Evolutionary conservation across 805 yeast species (phyloP).

Genomic region (Wickerhamiella shivajii): DNA sequence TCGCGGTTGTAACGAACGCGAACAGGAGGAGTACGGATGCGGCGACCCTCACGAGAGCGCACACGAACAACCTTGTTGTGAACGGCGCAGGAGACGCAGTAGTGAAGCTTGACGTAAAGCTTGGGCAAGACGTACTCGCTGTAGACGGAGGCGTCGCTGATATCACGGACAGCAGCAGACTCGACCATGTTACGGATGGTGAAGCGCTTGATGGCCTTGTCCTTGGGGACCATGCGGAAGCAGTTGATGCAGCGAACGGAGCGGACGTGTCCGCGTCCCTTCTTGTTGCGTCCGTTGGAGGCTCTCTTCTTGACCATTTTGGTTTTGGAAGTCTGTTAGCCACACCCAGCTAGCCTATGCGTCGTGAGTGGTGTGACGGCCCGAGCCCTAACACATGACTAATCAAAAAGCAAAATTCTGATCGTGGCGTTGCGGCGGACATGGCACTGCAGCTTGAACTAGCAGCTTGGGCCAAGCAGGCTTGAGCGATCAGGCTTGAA

Average conservation of each 20-base stretch:
- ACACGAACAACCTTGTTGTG: constrained; percentile 99
- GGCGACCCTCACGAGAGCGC: constrained; percentile 98
- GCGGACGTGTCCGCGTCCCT: constrained; percentile 99
- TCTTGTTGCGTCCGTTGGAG: constrained; percentile 99
- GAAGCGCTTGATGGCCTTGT: constrained; percentile 99
- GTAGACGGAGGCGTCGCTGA: constrained; percentile 98
- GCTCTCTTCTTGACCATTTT: constrained; percentile 99
- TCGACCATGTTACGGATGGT: constrained; percentile 99
- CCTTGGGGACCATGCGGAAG: constrained; percentile 99
- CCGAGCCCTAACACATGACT: constrained; percentile 1
- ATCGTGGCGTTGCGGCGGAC: too few relatives aligned
- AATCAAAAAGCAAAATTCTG: too few relatives aligned
- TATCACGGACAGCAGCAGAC: constrained; percentile 98
- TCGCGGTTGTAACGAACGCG: constrained; percentile 94
- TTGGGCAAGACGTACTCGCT: constrained; percentile 98
- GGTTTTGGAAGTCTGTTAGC: constrained; percentile 6
- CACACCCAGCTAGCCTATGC: not conserved
- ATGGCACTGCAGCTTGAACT: too few relatives aligned
- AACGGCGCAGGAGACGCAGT: constrained; percentile 99
- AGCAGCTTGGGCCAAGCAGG: too few relatives aligned
- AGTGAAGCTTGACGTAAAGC: constrained; percentile 98
- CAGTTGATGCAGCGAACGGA: constrained; percentile 99
- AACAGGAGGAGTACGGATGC: constrained; percentile 96
- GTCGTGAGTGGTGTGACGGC: constrained; percentile 4
- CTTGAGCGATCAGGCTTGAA: too few relatives aligned